Evolutionary conservation across 73 alveolate genomes (phyloP).

Genomic region (Stentor coeruleus): DNA sequence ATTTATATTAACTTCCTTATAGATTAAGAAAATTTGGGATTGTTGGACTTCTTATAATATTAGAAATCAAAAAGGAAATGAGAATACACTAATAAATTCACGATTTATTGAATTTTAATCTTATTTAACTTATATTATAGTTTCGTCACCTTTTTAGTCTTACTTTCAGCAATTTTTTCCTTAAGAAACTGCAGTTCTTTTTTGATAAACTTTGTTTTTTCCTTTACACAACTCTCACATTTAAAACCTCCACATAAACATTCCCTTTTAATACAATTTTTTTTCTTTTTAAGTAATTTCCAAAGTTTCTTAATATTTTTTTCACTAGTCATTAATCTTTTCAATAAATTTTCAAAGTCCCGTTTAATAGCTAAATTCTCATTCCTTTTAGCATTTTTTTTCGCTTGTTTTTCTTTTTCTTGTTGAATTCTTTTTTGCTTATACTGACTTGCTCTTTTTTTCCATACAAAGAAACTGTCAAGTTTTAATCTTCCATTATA

Average conservation of each 20-base stretch:
- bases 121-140: no score
- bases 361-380: neutral
- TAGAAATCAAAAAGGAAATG: no score
- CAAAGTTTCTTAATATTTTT: neutral
- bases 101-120: no score
- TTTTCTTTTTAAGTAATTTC: neutral
- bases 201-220: neutral
- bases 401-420: neutral
- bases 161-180: no score
- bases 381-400: neutral
- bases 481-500: neutral
- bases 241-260: conserved; percentile 11
- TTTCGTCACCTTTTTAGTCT: no score
- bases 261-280: neutral
- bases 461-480: neutral
- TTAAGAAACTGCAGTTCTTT: neutral
- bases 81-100: no score
- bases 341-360: neutral
- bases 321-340: neutral
- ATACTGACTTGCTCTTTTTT: neutral
- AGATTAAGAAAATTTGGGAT: no score
- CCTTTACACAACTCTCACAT: neutral
- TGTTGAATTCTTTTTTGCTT: neutral
- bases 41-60: no score
- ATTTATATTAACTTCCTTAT: no score